phyloP scores from a whole-genome alignment of 2,329 filamentous ascomycete genomes.

The Exophiala xenobiotica region DNA sequence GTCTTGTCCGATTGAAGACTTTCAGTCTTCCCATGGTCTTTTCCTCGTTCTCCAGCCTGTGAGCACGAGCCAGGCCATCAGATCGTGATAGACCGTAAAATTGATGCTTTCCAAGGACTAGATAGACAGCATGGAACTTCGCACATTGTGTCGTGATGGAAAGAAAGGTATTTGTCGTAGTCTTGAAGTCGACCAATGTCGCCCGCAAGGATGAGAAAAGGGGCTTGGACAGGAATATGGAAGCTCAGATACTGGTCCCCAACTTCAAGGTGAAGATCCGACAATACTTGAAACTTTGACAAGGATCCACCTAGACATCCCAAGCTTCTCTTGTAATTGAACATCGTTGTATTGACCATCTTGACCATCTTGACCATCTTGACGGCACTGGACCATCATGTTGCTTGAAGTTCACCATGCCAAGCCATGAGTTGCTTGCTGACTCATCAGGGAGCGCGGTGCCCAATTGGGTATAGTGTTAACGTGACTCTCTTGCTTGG shows the following conservation, averaged over 20 bases:
- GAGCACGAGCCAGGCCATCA: constrained; percentile 30
- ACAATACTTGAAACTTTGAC: constrained; percentile 30
- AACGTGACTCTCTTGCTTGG: background rate
- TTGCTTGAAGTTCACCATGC: no score
- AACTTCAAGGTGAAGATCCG: constrained; percentile 34
- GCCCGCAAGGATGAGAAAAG: constrained; percentile 33
- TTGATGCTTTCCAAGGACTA: constrained; percentile 41
- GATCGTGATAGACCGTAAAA: constrained; percentile 35
- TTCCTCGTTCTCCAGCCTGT: constrained; percentile 33
- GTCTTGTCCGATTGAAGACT: constrained; percentile 32
- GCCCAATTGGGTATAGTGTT: background rate
- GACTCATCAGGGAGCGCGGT: no score
- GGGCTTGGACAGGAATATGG: constrained; percentile 25
- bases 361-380: background rate
- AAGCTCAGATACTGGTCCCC: constrained; percentile 30
- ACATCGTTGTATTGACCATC: background rate
- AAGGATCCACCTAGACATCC: background rate
- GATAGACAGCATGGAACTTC: constrained; percentile 33
- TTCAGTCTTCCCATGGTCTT: constrained; percentile 32
- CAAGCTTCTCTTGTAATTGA: background rate
- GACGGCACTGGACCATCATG: background rate
- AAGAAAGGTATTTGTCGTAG: constrained; percentile 29
- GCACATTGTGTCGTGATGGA: constrained; percentile 32
- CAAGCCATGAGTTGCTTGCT: no score
- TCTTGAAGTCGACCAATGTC: constrained; percentile 37